These are phyloP conservation scores for Phytomonas sp. DNA, from an alignment of 208 protist genomes.

Conservation along the genomic window DNA sequence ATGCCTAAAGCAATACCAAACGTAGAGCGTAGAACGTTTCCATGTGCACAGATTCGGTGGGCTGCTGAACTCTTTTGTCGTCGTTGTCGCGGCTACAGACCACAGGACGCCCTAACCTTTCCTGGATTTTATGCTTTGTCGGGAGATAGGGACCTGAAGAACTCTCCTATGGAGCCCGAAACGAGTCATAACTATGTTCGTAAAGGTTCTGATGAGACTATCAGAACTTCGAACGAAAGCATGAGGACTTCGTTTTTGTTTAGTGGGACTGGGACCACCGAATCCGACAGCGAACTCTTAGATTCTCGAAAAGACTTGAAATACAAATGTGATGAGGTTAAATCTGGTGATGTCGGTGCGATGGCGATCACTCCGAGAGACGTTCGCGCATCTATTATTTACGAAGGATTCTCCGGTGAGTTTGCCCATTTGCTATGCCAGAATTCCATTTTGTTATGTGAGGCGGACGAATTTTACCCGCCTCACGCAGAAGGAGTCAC, in stretches of 20 bases:
- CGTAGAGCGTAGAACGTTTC: background rate
- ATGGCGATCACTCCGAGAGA: background rate
- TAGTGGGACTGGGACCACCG: background rate
- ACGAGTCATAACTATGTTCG: background rate
- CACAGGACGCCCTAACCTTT: background rate
- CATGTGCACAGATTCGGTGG: background rate
- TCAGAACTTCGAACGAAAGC: background rate
- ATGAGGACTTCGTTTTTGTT: background rate
- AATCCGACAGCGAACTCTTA: background rate
- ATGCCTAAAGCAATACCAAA: background rate
- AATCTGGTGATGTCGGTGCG: background rate
- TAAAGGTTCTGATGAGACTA: background rate
- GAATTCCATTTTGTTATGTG: background rate
- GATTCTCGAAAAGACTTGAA: background rate
- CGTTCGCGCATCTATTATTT: background rate
- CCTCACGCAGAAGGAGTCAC: background rate
- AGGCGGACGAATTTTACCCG: background rate
- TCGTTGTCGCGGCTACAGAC: background rate
- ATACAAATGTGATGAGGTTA: background rate
- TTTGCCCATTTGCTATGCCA: background rate
- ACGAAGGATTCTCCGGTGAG: background rate
- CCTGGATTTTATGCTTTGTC: background rate
- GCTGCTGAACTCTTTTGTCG: background rate
- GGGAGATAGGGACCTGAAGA: background rate
- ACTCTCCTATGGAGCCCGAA: background rate